Conservation (phyloP, 1,284 basidiomycete genomes). For the Grifola frondosa region DNA sequence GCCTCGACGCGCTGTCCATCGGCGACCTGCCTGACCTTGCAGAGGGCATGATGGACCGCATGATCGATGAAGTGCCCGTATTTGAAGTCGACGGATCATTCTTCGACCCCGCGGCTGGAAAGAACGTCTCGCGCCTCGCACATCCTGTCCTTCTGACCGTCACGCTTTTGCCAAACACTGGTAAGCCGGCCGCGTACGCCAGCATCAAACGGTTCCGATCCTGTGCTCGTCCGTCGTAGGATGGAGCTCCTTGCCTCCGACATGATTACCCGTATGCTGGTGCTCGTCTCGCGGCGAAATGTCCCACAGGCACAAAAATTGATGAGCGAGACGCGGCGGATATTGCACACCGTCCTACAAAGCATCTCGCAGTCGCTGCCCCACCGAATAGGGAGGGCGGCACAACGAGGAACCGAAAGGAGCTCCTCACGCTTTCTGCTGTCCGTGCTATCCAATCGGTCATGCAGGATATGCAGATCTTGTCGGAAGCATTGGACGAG, state of each 20-base stretch:
- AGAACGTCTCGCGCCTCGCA: conserved; percentile 80
- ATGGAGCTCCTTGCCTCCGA: conserved; percentile 93
- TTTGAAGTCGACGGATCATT: conserved; percentile 91
- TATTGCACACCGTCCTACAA: conserved; percentile 81
- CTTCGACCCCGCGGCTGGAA: conserved; percentile 81
- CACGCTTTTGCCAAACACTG: conserved; percentile 70
- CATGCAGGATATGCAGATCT: conserved; percentile 78
- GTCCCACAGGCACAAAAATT: conserved; percentile 85
- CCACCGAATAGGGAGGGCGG: conserved; percentile 41
- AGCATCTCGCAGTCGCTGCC: conserved; percentile 73
- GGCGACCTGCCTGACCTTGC: conserved; percentile 70
- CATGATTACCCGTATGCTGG: conserved; percentile 91
- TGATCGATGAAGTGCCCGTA: conserved; percentile 93
- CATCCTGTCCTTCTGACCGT: conserved; percentile 89
- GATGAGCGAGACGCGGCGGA: conserved; percentile 84
- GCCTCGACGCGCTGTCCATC: conserved; percentile 69
- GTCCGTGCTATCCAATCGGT: conserved; percentile 81
- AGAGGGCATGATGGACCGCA: conserved; percentile 84
- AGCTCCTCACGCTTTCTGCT: conserved; percentile 65
- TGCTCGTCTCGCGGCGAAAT: conserved; percentile 86
- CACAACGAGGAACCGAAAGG: conserved; percentile 67
- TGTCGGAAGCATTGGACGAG: conserved; percentile 85
- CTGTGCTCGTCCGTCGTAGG: conserved; percentile 84
- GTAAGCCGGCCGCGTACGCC: conserved; percentile 41
- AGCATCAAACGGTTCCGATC: conserved; percentile 61